Evolutionary conservation across 176 grass and related monocot species (phyloP).

Genomic region (Triticum timopheevii): DNA sequence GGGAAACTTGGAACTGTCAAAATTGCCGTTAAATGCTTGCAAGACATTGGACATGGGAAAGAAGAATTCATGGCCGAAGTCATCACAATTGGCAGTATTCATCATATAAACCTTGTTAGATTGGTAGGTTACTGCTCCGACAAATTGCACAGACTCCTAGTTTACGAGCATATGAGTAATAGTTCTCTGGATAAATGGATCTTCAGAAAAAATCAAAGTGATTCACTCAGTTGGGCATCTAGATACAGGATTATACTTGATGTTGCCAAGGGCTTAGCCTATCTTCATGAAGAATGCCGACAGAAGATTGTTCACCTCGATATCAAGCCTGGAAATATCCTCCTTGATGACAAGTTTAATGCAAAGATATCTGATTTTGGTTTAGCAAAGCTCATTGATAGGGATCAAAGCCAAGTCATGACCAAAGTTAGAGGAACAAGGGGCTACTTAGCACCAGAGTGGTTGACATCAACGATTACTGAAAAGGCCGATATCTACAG

Average conservation of each 20-base stretch:
- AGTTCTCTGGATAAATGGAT: constrained; percentile 81
- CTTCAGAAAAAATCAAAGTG: constrained; percentile 45
- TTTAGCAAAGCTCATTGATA: constrained; percentile 79
- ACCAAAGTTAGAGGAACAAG: constrained; percentile 78
- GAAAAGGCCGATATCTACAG: constrained; percentile 82
- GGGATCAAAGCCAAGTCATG: constrained; percentile 82
- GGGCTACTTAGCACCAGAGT: constrained; percentile 79
- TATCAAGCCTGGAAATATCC: constrained; percentile 75
- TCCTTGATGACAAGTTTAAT: constrained; percentile 73
- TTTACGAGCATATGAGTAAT: constrained; percentile 78
- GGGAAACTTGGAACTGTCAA: constrained; percentile 51
- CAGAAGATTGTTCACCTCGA: constrained; percentile 86
- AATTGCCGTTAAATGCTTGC: constrained; percentile 68
- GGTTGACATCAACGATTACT: constrained; percentile 77
- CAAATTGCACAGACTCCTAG: constrained; percentile 69
- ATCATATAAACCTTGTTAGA: constrained; percentile 80
- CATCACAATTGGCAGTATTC: constrained; percentile 70
- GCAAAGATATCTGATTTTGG: constrained; percentile 85
- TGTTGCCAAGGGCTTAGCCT: constrained; percentile 66
- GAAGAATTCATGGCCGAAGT: constrained; percentile 85
- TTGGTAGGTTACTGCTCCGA: constrained; percentile 75
- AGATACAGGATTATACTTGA: constrained; percentile 62
- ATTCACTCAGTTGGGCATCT: constrained; percentile 70
- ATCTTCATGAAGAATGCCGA: constrained; percentile 76
- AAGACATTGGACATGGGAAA: constrained; percentile 60